Conservation (phyloP, 805 yeast species). For the Ogataea wickerhamii region DNA sequence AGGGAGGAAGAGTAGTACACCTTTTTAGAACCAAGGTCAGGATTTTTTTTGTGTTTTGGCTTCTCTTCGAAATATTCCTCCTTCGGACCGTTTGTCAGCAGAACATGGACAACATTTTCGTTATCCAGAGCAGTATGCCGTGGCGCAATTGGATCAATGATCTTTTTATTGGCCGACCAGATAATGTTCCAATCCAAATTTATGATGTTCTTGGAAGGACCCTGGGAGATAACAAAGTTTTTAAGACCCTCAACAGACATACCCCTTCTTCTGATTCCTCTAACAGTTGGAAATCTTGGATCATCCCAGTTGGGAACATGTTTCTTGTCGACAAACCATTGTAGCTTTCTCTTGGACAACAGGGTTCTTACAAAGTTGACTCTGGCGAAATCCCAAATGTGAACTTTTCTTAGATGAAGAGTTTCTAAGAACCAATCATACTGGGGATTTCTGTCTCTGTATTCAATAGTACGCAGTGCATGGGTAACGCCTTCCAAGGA, state of each 20-base stretch:
- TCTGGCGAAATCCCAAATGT: slow-evolving; percentile 97
- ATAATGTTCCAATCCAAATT: slow-evolving; percentile 96
- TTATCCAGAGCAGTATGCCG: slow-evolving; percentile 80
- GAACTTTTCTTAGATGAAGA: slow-evolving; percentile 81
- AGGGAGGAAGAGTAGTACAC: slow-evolving; percentile 63
- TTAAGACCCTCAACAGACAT: slow-evolving; percentile 98
- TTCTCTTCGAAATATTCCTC: slow-evolving; percentile 61
- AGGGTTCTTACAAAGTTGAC: slow-evolving; percentile 95
- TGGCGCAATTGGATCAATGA: slow-evolving; percentile 96
- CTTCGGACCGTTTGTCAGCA: slow-evolving; percentile 65
- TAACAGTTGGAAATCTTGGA: slow-evolving; percentile 98
- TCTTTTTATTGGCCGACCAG: slow-evolving; percentile 97
- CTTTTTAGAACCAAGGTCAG: slow-evolving; percentile 81
- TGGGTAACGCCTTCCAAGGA: slow-evolving; percentile 96
- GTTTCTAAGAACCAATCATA: slow-evolving; percentile 93
- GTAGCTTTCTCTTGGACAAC: slow-evolving; percentile 94
- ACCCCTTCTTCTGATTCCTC: slow-evolving; percentile 99
- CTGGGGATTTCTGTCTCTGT: slow-evolving; percentile 98
- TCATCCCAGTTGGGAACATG: slow-evolving; percentile 96
- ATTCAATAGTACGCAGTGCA: slow-evolving; percentile 95
- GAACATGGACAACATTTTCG: slow-evolving; percentile 65
- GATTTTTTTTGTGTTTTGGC: slow-evolving; percentile 94
- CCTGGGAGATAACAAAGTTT: slow-evolving; percentile 90
- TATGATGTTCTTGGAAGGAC: slow-evolving; percentile 95
- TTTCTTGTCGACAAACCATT: slow-evolving; percentile 96